phyloP scores from a whole-genome alignment of 2,329 filamentous ascomycete genomes.

The Aspergillus ruber region DNA sequence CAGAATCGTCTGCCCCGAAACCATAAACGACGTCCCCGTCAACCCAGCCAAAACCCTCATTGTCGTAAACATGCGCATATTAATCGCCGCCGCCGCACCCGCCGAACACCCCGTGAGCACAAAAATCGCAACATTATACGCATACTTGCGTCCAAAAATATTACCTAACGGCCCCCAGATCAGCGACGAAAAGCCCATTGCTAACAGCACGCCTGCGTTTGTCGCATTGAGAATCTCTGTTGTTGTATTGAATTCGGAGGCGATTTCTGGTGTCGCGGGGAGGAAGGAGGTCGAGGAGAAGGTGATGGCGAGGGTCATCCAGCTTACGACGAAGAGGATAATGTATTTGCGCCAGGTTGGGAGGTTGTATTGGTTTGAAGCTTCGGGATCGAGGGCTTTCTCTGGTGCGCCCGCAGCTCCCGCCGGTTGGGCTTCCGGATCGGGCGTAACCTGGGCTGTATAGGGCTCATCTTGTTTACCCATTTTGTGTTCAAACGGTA shows the following conservation, averaged over 20 bases:
- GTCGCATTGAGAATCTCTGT: constrained; percentile 29
- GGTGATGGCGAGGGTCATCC: constrained; percentile 36
- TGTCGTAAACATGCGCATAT: constrained; percentile 30
- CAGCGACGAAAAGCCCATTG: constrained; percentile 33
- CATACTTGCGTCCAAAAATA: constrained; percentile 23
- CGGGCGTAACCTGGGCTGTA: not conserved
- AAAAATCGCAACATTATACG: constrained; percentile 30
- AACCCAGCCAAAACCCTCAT: constrained; percentile 31
- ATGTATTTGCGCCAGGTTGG: constrained; percentile 35
- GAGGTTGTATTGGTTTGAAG: constrained; percentile 12
- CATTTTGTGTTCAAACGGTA: too few species aligned
- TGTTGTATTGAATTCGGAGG: constrained; percentile 30
- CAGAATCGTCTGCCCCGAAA: constrained; percentile 33
- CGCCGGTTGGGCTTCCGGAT: not conserved
- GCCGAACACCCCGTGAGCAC: constrained; percentile 26
- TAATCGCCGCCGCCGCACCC: constrained; percentile 25
- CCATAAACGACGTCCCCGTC: constrained; percentile 35
- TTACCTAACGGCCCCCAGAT: constrained; percentile 29
- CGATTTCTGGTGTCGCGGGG: constrained; percentile 36
- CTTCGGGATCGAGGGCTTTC: not conserved
- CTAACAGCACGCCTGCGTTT: constrained; percentile 32
- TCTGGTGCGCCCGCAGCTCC: not conserved
- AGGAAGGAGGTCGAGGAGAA: constrained; percentile 40
- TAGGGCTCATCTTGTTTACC: too few species aligned
- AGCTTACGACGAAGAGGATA: constrained; percentile 37